These are phyloP conservation scores for Candida sphagnicola DNA, from an alignment of 805 yeast species.

Conservation along the genomic window DNA sequence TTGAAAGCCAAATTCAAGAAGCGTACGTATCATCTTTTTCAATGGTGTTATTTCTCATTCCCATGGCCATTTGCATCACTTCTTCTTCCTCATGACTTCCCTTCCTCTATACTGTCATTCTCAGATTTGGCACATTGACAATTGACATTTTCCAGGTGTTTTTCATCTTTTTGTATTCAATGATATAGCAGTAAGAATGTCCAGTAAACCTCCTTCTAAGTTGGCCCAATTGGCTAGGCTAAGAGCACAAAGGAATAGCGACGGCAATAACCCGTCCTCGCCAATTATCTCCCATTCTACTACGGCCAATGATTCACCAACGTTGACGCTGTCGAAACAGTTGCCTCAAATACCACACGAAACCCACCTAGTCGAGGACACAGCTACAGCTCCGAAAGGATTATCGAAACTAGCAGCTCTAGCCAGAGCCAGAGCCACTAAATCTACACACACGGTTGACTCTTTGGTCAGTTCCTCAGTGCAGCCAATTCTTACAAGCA, in stretches of 20 bases:
- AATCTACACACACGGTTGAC: not conserved
- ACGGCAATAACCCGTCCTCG: too few relatives aligned
- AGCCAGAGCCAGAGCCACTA: slow-evolving; percentile 37
- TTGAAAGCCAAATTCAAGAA: slow-evolving; percentile 33
- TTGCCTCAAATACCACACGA: too few relatives aligned
- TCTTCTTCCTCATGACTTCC: not conserved
- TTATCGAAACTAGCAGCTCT: slow-evolving; percentile 44
- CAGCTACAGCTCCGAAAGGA: slow-evolving; percentile 4
- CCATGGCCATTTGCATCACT: not conserved
- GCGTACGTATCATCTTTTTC: slow-evolving; percentile 41
- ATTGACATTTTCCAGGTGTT: too few relatives aligned
- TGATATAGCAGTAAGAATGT: not conserved
- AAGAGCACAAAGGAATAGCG: slow-evolving; percentile 12
- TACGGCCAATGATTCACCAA: too few relatives aligned
- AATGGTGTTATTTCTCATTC: slow-evolving; percentile 7
- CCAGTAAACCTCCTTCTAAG: slow-evolving; percentile 15
- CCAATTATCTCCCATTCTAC: too few relatives aligned
- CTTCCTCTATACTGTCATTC: not conserved
- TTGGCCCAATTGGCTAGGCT: slow-evolving; percentile 21
- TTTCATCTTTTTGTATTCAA: too few relatives aligned
- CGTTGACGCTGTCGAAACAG: not conserved
- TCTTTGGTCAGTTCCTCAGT: too few relatives aligned
- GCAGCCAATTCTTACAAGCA: too few relatives aligned
- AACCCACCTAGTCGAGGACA: slow-evolving; percentile 1
- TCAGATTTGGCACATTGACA: not conserved